Conservation (phyloP, 371 early-diverging fungal genomes). For the Mortierella sp. region DNA sequence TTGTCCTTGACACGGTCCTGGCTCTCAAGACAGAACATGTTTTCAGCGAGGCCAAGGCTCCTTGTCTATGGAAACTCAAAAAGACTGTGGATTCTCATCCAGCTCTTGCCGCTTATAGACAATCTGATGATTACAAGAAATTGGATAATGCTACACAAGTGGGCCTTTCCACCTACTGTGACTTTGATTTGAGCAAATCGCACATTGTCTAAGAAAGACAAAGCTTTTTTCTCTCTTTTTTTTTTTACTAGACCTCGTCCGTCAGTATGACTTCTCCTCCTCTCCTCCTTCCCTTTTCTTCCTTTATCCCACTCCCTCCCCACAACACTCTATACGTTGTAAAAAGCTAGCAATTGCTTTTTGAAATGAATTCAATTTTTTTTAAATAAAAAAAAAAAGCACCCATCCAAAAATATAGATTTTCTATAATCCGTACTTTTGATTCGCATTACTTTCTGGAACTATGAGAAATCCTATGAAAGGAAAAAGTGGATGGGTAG, state of each 20-base stretch:
- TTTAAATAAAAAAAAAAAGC: no score
- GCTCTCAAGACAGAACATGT: constrained; percentile 7
- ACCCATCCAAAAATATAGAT: no score
- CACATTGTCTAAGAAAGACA: no score
- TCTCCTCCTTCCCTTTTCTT: background rate
- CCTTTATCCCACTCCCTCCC: background rate
- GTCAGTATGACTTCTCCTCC: background rate
- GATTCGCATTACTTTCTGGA: no score
- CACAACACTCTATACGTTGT: background rate
- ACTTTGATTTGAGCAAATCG: no score
- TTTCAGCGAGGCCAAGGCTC: background rate
- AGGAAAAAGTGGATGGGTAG: no score
- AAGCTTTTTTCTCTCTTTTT: background rate
- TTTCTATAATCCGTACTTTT: background rate
- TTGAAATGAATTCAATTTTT: no score
- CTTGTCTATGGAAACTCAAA: constrained; percentile 20
- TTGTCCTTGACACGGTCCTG: constrained; percentile 11
- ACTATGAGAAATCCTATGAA: no score
- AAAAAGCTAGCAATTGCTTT: background rate
- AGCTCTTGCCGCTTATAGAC: constrained; percentile 12
- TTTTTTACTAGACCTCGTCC: background rate
- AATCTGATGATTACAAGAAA: constrained; percentile 5
- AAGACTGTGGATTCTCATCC: constrained; percentile 10
- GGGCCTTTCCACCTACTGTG: no score
- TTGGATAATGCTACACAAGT: constrained; percentile 6